These are phyloP conservation scores for Paraurostyla sp. DNA, from an alignment of 73 alveolate species.

Conservation along the genomic window DNA sequence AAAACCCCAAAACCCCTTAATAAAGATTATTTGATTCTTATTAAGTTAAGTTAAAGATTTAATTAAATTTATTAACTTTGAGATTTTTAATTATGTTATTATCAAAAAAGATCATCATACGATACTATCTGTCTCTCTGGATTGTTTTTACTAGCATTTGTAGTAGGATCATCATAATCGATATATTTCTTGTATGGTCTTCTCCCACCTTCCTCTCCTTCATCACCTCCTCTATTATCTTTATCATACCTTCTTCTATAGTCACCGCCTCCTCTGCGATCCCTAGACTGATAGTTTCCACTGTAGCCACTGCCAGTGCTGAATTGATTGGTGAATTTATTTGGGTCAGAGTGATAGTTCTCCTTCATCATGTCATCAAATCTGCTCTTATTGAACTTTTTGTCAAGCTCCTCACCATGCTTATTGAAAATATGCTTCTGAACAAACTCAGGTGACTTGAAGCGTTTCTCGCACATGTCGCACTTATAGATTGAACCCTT, in stretches of 20 bases:
- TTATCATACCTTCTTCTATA: constrained; percentile 35
- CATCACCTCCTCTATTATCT: not conserved
- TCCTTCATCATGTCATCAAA: constrained; percentile 84
- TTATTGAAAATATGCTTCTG: constrained; percentile 88
- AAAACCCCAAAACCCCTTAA: not conserved
- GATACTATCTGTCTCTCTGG: constrained; percentile 57
- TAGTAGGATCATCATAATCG: constrained; percentile 74
- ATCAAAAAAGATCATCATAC: constrained; percentile 73
- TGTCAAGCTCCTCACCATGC: constrained; percentile 81
- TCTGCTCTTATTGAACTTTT: constrained; percentile 70
- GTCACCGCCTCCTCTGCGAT: constrained; percentile 46
- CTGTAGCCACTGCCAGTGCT: not conserved
- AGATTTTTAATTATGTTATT: not conserved
- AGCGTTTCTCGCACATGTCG: constrained; percentile 83
- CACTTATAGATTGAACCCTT: constrained; percentile 78
- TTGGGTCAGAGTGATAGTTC: constrained; percentile 82
- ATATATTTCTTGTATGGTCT: constrained; percentile 40
- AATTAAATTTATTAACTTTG: no score
- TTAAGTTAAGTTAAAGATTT: not conserved
- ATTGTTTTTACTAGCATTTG: not conserved
- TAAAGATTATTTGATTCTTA: not conserved
- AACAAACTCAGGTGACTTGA: constrained; percentile 85
- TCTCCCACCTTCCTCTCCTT: constrained; percentile 1
- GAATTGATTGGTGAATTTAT: constrained; percentile 53
- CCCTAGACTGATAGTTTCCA: not conserved